A percentile compares a stretch with the other conserved stretches of the same genome.
Evolutionary conservation across 306 rosid species (phyloP).

Genomic region (Cucurbita maxima): DNA sequence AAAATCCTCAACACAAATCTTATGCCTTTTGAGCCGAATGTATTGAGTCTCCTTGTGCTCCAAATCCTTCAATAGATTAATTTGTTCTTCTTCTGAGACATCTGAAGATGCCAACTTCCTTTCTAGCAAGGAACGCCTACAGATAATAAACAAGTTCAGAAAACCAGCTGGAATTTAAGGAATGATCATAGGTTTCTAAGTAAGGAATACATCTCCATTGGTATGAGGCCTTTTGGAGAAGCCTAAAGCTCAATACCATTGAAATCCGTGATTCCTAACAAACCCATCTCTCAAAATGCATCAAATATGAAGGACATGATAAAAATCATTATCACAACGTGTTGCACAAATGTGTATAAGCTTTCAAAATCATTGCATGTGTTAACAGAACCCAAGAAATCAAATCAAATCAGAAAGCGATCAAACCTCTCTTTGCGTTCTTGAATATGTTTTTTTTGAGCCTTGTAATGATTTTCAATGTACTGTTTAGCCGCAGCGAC

Average conservation of each 20-base stretch:
- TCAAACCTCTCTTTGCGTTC: constrained; percentile 72
- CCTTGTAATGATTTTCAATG: constrained; percentile 68
- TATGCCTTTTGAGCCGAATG: constrained; percentile 74
- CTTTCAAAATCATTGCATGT: no score
- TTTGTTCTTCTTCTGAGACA: constrained; percentile 74
- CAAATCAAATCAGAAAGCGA: no score
- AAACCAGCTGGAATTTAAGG: no score
- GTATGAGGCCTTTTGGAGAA: no score
- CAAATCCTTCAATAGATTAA: constrained; percentile 61
- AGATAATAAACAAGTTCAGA: no score
- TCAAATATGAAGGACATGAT: background rate
- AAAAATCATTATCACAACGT: background rate
- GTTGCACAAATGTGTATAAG: background rate
- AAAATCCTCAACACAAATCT: constrained; percentile 80
- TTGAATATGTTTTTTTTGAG: constrained; percentile 57
- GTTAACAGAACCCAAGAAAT: no score
- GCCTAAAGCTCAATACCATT: no score
- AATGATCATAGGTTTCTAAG: no score
- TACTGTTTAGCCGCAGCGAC: constrained; percentile 85
- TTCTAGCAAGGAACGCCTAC: constrained; percentile 62
- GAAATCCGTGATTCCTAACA: no score
- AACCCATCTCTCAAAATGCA: background rate
- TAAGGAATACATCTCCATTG: no score
- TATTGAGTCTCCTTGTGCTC: constrained; percentile 78
- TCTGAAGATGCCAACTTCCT: constrained; percentile 48